Conservation (phyloP, 257 asterid genomes). For the Henckelia pumila region DNA sequence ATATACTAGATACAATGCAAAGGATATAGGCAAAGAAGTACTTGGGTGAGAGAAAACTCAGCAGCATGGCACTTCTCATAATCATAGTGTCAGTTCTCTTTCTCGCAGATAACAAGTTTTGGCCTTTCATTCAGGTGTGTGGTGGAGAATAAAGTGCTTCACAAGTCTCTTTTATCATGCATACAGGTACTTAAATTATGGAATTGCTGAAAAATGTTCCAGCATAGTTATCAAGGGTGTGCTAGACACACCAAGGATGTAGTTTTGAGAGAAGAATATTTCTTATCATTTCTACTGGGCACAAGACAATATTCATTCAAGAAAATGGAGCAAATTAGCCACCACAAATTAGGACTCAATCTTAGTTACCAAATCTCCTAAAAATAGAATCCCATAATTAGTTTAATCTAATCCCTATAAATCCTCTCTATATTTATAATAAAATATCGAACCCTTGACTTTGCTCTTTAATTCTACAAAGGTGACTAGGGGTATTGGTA, state of each 20-base stretch:
- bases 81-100: slow-evolving; percentile 17
- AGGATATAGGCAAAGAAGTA: slow-evolving; percentile 67
- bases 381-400: neutral
- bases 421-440: neutral
- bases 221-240: neutral
- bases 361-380: neutral
- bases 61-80: slow-evolving; percentile 19
- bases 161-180: slow-evolving; percentile 63
- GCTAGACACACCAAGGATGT: neutral
- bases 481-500: neutral
- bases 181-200: slow-evolving; percentile 57
- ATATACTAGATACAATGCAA: slow-evolving; percentile 80
- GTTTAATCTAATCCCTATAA: neutral
- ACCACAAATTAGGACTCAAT: neutral
- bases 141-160: slow-evolving; percentile 98
- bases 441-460: too few relatives aligned
- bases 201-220: slow-evolving; percentile 10
- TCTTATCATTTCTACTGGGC: neutral
- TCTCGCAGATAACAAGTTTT: slow-evolving; percentile 30
- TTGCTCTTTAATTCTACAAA: too few relatives aligned
- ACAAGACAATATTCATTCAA: too few relatives aligned
- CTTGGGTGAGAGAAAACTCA: slow-evolving; percentile 66
- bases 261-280: neutral
- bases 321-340: too few relatives aligned
- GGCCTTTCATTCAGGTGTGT: slow-evolving; percentile 71